These are phyloP conservation scores for Letharia columbiana DNA, from an alignment of 495 filamentous ascomycete genomes.

Conservation along the genomic window DNA sequence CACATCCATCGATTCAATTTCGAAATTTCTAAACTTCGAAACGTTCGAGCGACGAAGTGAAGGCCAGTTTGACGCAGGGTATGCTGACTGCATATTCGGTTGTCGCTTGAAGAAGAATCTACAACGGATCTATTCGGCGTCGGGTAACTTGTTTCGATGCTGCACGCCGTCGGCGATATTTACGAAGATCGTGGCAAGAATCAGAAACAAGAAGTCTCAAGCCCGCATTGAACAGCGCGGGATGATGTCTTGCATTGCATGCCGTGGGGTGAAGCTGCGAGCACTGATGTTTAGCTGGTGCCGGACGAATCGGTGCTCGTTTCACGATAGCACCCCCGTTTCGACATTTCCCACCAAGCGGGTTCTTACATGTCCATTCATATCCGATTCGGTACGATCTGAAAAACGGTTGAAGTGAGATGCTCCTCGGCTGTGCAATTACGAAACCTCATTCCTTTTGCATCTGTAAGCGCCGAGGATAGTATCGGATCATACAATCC, in stretches of 20 bases:
- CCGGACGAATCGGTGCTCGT: slow-evolving; percentile 15
- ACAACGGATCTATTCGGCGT: slow-evolving; percentile 3
- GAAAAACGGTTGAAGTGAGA: slow-evolving; percentile 7
- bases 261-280: neutral
- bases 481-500: neutral
- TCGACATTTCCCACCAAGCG: slow-evolving; percentile 3
- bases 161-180: slow-evolving; percentile 1
- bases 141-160: neutral
- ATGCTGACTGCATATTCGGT: slow-evolving; percentile 1
- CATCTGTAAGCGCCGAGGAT: slow-evolving; percentile 7
- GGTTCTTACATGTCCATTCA: slow-evolving; percentile 7
- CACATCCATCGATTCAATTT: too few relatives aligned
- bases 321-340: slow-evolving; percentile 5
- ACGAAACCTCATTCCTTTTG: slow-evolving; percentile 7
- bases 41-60: neutral
- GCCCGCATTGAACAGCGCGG: neutral
- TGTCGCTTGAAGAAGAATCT: slow-evolving; percentile 3
- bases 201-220: slow-evolving; percentile 1
- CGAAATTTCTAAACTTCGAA: neutral
- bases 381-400: slow-evolving; percentile 1
- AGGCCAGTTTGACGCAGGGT: neutral
- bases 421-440: slow-evolving; percentile 9
- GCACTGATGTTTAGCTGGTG: slow-evolving; percentile 2
- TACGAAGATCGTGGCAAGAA: slow-evolving; percentile 2
- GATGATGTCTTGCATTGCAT: slow-evolving; percentile 13